Evolutionary conservation across 225 moss, liverwort and hornwort species (phyloP).

Genomic region (Physcomitrium patens): DNA sequence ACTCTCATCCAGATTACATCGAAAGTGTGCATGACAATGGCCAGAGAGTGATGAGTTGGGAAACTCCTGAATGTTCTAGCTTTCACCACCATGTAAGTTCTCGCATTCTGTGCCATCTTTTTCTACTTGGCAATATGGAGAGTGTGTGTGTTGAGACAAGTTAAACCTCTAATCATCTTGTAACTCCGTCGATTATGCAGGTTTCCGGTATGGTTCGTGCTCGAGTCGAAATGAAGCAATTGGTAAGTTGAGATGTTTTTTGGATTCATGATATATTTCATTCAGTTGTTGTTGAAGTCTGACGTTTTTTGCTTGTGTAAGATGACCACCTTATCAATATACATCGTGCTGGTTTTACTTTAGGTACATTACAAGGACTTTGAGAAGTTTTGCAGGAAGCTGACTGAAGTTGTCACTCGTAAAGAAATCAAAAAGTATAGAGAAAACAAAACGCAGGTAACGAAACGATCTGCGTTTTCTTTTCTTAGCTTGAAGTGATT

Average conservation of each 20-base stretch:
- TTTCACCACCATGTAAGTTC: conserved; percentile 54
- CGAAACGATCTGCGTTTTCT: neutral
- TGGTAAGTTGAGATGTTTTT: conserved; percentile 31
- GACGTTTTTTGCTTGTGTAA: neutral
- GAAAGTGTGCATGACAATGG: conserved; percentile 24
- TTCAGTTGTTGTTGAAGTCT: neutral
- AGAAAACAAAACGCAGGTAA: conserved; percentile 53
- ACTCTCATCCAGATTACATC: conserved; percentile 22
- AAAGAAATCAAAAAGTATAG: conserved; percentile 54
- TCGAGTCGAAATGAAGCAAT: conserved; percentile 44
- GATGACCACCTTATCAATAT: neutral
- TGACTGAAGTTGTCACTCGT: conserved; percentile 52
- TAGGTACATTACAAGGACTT: conserved; percentile 49
- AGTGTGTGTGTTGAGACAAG: neutral
- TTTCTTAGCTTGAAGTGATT: no score
- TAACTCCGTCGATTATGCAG: conserved; percentile 20
- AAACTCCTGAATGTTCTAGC: conserved; percentile 54
- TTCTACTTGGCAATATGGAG: neutral
- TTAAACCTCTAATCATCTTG: neutral
- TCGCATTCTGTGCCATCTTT: neutral
- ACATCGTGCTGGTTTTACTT: conserved; percentile 22
- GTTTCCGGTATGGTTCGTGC: conserved; percentile 48
- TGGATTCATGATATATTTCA: neutral
- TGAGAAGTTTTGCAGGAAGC: conserved; percentile 53
- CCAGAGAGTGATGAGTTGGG: conserved; percentile 46